A percentile compares a stretch with the other conserved stretches of the same genome.
These are phyloP conservation scores for Epicoccum sorghinum DNA, from an alignment of 2,329 filamentous ascomycete species.

Conservation along the genomic window DNA sequence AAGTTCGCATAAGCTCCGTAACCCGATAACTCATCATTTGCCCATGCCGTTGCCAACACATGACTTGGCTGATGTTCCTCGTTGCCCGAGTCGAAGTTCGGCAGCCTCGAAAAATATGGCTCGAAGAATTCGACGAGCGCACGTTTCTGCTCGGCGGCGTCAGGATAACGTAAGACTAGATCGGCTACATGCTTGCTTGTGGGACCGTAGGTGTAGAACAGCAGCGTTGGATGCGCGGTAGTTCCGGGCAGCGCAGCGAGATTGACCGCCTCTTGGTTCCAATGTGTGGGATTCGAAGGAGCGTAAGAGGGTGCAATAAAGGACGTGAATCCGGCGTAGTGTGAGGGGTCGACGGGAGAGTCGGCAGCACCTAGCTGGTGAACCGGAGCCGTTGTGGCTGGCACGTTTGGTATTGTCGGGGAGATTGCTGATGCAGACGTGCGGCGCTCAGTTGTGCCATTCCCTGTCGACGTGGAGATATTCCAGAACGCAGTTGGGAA, in stretches of 20 bases:
- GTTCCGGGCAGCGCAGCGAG: conserved; percentile 67
- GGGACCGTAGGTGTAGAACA: conserved; percentile 79
- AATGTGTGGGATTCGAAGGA: conserved; percentile 63
- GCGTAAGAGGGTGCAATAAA: conserved; percentile 77
- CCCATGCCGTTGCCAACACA: conserved; percentile 77
- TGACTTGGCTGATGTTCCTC: conserved; percentile 66
- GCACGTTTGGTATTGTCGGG: conserved; percentile 42
- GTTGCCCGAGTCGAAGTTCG: conserved; percentile 64
- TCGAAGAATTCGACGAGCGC: conserved; percentile 71
- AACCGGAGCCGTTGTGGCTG: conserved; percentile 45
- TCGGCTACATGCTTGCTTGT: conserved; percentile 42
- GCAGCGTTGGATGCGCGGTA: conserved; percentile 75
- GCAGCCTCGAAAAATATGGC: conserved; percentile 79
- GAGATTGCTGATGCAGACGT: conserved; percentile 8
- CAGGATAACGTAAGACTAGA: conserved; percentile 38
- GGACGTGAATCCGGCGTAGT: conserved; percentile 71
- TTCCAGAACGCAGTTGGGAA: conserved; percentile 82
- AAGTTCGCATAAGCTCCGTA: conserved; percentile 87
- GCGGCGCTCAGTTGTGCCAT: neutral
- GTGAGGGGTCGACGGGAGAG: conserved; percentile 38
- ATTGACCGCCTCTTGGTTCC: conserved; percentile 80
- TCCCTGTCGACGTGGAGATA: neutral
- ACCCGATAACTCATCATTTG: conserved; percentile 77
- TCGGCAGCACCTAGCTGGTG: conserved; percentile 35
- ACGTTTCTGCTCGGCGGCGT: conserved; percentile 51